Conservation (phyloP, 495 filamentous ascomycete species). For the Penicillium antarcticum region DNA sequence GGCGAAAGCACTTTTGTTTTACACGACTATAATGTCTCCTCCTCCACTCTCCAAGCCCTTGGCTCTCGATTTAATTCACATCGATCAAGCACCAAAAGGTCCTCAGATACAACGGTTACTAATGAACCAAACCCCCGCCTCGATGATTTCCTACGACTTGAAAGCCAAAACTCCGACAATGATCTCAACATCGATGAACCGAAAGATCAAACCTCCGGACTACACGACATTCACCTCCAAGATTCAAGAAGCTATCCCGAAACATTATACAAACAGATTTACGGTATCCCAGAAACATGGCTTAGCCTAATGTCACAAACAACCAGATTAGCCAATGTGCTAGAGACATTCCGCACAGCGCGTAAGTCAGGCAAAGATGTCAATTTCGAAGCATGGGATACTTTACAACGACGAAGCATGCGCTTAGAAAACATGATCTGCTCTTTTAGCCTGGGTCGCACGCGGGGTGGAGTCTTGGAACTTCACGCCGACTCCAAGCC, state of each 20-base stretch:
- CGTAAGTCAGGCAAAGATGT: conserved; percentile 4
- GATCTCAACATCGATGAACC: conserved; percentile 36
- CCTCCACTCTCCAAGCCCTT: conserved; percentile 22
- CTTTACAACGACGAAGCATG: conserved; percentile 27
- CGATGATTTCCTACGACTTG: conserved; percentile 33
- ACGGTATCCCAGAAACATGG: conserved; percentile 37
- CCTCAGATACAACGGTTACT: background rate
- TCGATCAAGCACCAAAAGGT: background rate
- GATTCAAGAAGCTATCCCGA: conserved; percentile 31
- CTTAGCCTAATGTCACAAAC: conserved; percentile 35
- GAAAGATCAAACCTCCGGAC: conserved; percentile 23
- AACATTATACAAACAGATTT: conserved; percentile 31
- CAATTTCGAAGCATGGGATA: conserved; percentile 27
- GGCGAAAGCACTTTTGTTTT: conserved; percentile 36
- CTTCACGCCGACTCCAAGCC: conserved; percentile 11
- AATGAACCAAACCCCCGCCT: conserved; percentile 20
- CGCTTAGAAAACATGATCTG: conserved; percentile 35
- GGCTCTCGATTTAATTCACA: conserved; percentile 12
- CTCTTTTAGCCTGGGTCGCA: conserved; percentile 20
- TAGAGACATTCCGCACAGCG: conserved; percentile 24
- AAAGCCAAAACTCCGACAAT: conserved; percentile 26
- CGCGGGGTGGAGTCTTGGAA: conserved; percentile 7
- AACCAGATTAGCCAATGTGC: conserved; percentile 31
- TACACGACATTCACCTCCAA: conserved; percentile 33
- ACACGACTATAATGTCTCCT: conserved; percentile 28